Conservation (phyloP, 2,329 filamentous ascomycete species). For the Ilyonectria sp. region DNA sequence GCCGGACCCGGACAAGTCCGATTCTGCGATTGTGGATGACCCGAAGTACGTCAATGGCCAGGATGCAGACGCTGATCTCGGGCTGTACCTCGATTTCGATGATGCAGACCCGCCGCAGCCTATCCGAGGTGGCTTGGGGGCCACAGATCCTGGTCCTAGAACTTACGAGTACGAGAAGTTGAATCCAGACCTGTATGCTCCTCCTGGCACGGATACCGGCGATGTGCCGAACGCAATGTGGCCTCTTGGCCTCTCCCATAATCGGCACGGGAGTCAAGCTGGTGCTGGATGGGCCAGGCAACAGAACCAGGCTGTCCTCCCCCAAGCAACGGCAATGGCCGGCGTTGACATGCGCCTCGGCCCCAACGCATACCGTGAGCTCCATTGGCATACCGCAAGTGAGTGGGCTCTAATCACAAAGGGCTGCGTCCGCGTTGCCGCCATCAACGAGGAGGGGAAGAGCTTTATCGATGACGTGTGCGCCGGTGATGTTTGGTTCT, state of each 20-base stretch:
- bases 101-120: conserved; percentile 4
- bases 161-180: conserved; percentile 25
- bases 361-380: conserved; percentile 15
- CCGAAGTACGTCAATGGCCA: conserved; percentile 65
- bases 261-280: conserved; percentile 8
- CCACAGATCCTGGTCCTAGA: conserved; percentile 19
- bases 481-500: conserved; percentile 21
- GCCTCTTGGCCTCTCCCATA: conserved; percentile 19
- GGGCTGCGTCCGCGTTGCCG: conserved; percentile 19
- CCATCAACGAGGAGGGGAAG: conserved; percentile 17
- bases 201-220: conserved; percentile 13
- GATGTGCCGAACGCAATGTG: conserved; percentile 21
- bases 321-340: conserved; percentile 12
- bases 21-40: conserved; percentile 57
- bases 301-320: conserved; percentile 21
- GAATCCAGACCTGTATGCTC: conserved; percentile 16
- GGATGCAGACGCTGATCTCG: conserved; percentile 63
- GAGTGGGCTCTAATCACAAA: conserved; percentile 21
- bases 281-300: conserved; percentile 21
- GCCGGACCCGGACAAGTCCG: conserved; percentile 53
- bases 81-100: conserved; percentile 43
- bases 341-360: conserved; percentile 18
- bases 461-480: conserved; percentile 21
- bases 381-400: conserved; percentile 16
- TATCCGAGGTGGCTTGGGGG: conserved; percentile 17